A percentile compares a stretch with the other conserved stretches of the same genome.
Conservation (phyloP, 2,329 filamentous ascomycete genomes). For the Aspergillus candidus region DNA sequence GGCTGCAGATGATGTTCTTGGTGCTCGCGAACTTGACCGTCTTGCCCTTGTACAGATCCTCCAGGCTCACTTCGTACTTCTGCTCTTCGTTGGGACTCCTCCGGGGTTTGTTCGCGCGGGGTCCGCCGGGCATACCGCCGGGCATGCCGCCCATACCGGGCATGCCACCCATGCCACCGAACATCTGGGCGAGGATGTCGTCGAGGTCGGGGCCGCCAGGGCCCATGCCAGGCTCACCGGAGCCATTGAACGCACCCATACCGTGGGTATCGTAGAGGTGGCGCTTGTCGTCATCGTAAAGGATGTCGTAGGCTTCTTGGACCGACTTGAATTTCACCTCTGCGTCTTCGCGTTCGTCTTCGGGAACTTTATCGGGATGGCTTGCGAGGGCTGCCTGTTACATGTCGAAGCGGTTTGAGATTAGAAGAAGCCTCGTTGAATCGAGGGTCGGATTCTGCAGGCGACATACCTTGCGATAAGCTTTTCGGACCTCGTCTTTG, state of each 20-base stretch:
- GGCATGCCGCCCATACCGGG: slow-evolving; percentile 51
- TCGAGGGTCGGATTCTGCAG: background rate
- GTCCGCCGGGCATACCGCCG: slow-evolving; percentile 36
- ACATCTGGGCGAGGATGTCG: slow-evolving; percentile 91
- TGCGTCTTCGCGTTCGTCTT: slow-evolving; percentile 74
- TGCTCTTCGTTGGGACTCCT: slow-evolving; percentile 81
- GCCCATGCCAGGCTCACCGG: slow-evolving; percentile 57
- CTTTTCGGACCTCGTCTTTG: slow-evolving; percentile 84
- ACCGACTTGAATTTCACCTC: slow-evolving; percentile 90
- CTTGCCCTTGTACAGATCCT: slow-evolving; percentile 97
- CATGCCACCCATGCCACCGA: slow-evolving; percentile 50
- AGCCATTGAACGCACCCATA: slow-evolving; percentile 89
- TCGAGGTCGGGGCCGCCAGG: slow-evolving; percentile 65
- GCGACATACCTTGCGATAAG: slow-evolving; percentile 75
- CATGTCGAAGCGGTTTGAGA: background rate
- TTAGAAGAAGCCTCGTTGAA: background rate
- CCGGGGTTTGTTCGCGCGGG: slow-evolving; percentile 41
- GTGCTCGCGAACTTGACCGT: slow-evolving; percentile 94
- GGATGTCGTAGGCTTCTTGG: slow-evolving; percentile 94
- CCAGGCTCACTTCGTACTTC: slow-evolving; percentile 81
- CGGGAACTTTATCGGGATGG: slow-evolving; percentile 93
- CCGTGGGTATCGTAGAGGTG: slow-evolving; percentile 87
- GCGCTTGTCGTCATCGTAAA: slow-evolving; percentile 90
- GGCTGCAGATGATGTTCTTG: slow-evolving; percentile 82
- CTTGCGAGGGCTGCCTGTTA: slow-evolving; percentile 72